Percentiles rank a stretch among this genome's conserved stretches.
Evolutionary conservation across 192 early-diverging fungal species (phyloP).

Genomic region (Linnemannia hyalina): DNA sequence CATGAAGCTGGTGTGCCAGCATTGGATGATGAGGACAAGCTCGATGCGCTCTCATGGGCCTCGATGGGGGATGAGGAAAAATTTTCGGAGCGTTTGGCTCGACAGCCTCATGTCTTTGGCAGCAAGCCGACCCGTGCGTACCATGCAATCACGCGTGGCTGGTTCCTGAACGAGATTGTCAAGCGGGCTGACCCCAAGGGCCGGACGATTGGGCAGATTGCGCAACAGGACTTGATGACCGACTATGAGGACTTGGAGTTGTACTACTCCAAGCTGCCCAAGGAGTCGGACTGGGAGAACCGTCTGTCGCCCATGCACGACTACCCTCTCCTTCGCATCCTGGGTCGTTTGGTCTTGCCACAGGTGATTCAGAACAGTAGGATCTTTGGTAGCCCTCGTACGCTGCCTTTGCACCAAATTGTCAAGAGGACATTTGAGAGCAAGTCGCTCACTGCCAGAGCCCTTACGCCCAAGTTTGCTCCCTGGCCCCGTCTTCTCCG

Average conservation of each 20-base stretch:
- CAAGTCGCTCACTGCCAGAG: neutral
- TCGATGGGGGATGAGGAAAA: conserved; percentile 65
- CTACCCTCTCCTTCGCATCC: conserved; percentile 59
- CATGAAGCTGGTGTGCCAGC: conserved; percentile 74
- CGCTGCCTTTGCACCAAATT: conserved; percentile 13
- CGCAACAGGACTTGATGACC: conserved; percentile 68
- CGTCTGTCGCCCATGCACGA: conserved; percentile 63
- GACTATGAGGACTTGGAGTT: conserved; percentile 65
- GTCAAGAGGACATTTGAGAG: conserved; percentile 12
- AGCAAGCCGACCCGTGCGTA: conserved; percentile 67
- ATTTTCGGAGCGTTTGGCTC: conserved; percentile 64
- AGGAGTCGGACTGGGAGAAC: conserved; percentile 42
- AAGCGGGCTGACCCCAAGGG: conserved; percentile 69
- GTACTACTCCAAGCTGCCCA: conserved; percentile 60
- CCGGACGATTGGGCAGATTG: conserved; percentile 72
- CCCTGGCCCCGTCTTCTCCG: conserved; percentile 12
- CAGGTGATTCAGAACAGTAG: conserved; percentile 32
- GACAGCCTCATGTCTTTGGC: conserved; percentile 74
- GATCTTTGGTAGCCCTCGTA: conserved; percentile 13
- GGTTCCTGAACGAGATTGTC: conserved; percentile 81
- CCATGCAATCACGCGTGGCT: conserved; percentile 76
- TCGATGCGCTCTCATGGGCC: conserved; percentile 43
- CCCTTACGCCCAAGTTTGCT: conserved; percentile 21
- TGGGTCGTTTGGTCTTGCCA: conserved; percentile 65
- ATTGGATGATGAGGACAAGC: conserved; percentile 59